Evolutionary conservation across 768 basidiomycete species (phyloP).

Genomic region (Dictyophora rubrovolvata): DNA sequence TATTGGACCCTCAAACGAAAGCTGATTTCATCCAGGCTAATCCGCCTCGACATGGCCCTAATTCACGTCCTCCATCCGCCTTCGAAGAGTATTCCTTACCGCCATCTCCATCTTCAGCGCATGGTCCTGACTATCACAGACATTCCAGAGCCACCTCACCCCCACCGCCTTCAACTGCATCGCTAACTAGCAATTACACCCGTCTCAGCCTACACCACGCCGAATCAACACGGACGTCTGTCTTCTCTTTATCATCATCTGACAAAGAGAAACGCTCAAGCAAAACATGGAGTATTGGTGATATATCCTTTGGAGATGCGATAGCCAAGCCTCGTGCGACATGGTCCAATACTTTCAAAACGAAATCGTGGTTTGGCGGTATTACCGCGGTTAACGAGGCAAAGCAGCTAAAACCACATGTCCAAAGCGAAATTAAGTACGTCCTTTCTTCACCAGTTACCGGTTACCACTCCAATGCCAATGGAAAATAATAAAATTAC

Average conservation of each 20-base stretch:
- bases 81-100: background rate
- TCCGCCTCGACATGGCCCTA: background rate
- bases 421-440: slow-evolving; percentile 8
- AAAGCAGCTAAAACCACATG: background rate
- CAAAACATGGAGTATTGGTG: background rate
- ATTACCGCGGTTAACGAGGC: background rate
- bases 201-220: slow-evolving; percentile 3
- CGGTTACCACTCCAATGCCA: background rate
- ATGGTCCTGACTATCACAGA: background rate
- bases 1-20: slow-evolving; percentile 1
- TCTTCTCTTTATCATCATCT: background rate
- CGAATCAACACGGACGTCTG: background rate
- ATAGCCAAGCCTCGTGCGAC: slow-evolving; percentile 1
- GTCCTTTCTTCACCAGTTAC: background rate
- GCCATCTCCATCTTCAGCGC: slow-evolving; percentile 3
- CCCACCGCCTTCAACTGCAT: background rate
- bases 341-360: slow-evolving; percentile 8
- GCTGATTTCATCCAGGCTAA: slow-evolving; percentile 2
- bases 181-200: background rate
- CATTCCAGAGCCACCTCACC: background rate
- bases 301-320: background rate
- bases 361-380: slow-evolving; percentile 7
- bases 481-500: background rate
- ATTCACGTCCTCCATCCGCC: background rate
- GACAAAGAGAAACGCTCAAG: background rate